Conservation (phyloP, 2,329 filamentous ascomycete genomes). For the Fusarium burgessii region DNA sequence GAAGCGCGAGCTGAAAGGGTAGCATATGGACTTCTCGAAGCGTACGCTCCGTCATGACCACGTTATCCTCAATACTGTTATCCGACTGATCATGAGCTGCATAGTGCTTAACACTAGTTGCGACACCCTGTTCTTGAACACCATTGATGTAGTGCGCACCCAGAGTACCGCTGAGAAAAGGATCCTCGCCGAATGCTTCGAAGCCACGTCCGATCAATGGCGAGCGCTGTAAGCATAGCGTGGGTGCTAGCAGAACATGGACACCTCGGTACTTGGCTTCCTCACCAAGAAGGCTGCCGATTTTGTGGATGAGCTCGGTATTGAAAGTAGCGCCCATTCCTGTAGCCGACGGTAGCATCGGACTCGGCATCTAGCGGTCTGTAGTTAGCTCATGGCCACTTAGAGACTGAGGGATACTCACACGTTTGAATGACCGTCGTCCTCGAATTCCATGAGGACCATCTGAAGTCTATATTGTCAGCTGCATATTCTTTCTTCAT, state of each 20-base stretch:
- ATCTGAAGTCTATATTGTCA: slow-evolving; percentile 37
- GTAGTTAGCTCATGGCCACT: background rate
- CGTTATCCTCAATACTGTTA: slow-evolving; percentile 42
- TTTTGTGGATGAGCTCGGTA: slow-evolving; percentile 64
- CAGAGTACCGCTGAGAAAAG: slow-evolving; percentile 54
- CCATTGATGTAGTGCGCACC: slow-evolving; percentile 51
- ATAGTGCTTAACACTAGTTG: slow-evolving; percentile 58
- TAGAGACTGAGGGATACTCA: background rate
- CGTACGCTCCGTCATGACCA: slow-evolving; percentile 36
- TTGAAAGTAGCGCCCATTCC: slow-evolving; percentile 73
- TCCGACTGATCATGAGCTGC: slow-evolving; percentile 55
- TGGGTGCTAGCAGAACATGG: slow-evolving; percentile 65
- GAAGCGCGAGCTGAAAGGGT: slow-evolving; percentile 55
- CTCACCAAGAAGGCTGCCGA: slow-evolving; percentile 69
- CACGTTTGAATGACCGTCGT: slow-evolving; percentile 35
- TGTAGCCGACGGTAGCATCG: slow-evolving; percentile 47
- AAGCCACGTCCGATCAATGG: slow-evolving; percentile 58
- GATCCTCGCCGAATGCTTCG: slow-evolving; percentile 57
- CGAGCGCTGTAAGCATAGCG: slow-evolving; percentile 56
- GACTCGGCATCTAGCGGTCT: slow-evolving; percentile 54
- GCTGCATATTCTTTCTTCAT: background rate
- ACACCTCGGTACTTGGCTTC: slow-evolving; percentile 69
- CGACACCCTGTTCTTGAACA: slow-evolving; percentile 54
- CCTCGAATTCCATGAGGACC: slow-evolving; percentile 43
- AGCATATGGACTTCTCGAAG: slow-evolving; percentile 46